phyloP scores from a whole-genome alignment of 2,329 filamentous ascomycete species.

The Aplosporella prunicola region DNA sequence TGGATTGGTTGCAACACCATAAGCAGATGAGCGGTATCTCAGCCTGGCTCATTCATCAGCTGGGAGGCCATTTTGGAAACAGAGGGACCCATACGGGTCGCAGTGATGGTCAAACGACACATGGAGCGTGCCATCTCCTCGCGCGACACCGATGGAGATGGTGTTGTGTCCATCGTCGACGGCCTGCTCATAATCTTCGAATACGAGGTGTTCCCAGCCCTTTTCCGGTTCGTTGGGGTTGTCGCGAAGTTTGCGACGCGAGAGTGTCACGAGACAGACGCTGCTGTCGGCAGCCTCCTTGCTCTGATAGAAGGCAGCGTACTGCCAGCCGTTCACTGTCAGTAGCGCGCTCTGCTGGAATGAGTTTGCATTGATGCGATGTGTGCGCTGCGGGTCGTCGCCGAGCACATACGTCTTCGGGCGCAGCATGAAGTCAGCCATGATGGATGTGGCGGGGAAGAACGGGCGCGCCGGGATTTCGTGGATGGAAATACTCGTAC shows the following conservation, averaged over 20 bases:
- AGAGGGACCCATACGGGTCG: slow-evolving; percentile 1
- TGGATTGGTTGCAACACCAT: not conserved
- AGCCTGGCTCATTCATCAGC: not conserved
- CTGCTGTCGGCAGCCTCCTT: slow-evolving; percentile 23
- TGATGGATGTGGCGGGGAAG: not conserved
- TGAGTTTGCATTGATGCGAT: slow-evolving; percentile 38
- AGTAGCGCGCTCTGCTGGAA: slow-evolving; percentile 42
- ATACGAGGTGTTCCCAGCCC: slow-evolving; percentile 38
- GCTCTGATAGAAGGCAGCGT: slow-evolving; percentile 36
- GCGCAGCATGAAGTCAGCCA: not conserved
- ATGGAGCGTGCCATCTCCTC: slow-evolving; percentile 45
- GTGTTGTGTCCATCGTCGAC: slow-evolving; percentile 46
- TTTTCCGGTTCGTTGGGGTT: slow-evolving; percentile 15
- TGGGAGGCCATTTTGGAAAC: too few species aligned
- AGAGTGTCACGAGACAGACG: slow-evolving; percentile 35
- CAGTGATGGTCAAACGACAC: slow-evolving; percentile 43
- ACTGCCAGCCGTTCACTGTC: slow-evolving; percentile 42
- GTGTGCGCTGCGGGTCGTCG: slow-evolving; percentile 24
- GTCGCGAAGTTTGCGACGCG: slow-evolving; percentile 34
- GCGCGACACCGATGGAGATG: slow-evolving; percentile 41
- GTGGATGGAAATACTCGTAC: too few species aligned
- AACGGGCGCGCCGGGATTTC: too few species aligned
- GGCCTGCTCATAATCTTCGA: slow-evolving; percentile 42
- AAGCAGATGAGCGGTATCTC: slow-evolving; percentile 1
- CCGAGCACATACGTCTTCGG: not conserved